These are phyloP conservation scores for Scopulariopsis brevicaulis DNA, from an alignment of 2,329 filamentous ascomycete genomes.

Conservation along the genomic window DNA sequence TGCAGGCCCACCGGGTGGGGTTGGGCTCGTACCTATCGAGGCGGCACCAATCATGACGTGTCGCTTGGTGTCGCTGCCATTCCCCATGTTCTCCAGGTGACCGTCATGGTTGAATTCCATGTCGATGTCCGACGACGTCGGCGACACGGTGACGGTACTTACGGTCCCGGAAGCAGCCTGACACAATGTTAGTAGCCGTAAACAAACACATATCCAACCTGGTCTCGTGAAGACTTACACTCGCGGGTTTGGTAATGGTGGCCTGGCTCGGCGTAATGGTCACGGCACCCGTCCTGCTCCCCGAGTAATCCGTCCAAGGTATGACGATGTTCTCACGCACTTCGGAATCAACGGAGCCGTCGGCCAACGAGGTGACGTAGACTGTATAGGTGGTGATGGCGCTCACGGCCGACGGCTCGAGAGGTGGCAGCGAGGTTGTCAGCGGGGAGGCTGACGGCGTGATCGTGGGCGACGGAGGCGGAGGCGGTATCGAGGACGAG, in stretches of 20 bases:
- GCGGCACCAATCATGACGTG: constrained; percentile 21
- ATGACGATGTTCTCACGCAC: not conserved
- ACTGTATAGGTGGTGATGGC: not conserved
- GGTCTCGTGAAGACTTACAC: not conserved
- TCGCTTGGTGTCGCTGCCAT: not conserved
- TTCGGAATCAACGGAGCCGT: not conserved
- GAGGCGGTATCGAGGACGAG: no score
- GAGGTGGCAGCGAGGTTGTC: no score
- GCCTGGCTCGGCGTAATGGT: not conserved
- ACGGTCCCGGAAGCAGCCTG: not conserved
- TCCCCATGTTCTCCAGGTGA: not conserved
- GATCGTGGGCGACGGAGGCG: no score
- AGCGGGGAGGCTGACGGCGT: no score
- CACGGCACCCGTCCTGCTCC: not conserved
- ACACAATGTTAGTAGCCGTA: not conserved
- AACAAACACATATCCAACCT: not conserved
- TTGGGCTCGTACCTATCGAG: constrained; percentile 17
- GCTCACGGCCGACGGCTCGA: not conserved
- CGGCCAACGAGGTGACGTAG: not conserved
- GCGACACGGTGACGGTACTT: not conserved
- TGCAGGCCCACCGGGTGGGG: not conserved
- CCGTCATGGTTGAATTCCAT: not conserved
- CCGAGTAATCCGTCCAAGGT: not conserved
- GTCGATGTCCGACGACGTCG: not conserved
- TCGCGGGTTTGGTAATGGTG: not conserved